Conservation (phyloP, 75 land plant species). For the Sequoiadendron giganteum region DNA sequence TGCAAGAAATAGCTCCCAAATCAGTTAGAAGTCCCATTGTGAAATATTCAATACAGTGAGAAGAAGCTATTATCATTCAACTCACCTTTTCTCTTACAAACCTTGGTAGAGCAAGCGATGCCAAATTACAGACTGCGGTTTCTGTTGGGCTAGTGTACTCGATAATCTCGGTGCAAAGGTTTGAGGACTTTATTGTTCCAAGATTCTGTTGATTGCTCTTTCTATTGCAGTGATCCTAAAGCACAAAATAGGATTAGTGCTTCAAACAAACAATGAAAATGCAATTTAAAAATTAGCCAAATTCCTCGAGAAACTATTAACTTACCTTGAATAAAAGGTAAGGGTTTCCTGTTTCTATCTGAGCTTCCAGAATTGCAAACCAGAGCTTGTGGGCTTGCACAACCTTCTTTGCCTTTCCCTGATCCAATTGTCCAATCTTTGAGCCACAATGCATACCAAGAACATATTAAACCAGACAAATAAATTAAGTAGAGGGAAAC, state of each 20-base stretch:
- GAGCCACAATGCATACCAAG: neutral
- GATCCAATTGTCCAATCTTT: neutral
- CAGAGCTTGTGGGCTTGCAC: constrained; percentile 50
- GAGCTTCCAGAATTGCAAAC: constrained; percentile 46
- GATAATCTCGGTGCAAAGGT: constrained; percentile 46
- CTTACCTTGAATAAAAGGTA: constrained; percentile 43
- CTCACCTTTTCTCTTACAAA: constrained; percentile 43
- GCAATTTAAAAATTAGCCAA: neutral
- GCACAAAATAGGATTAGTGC: neutral
- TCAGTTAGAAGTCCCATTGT: neutral
- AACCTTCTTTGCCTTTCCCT: constrained; percentile 41
- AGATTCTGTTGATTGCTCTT: constrained; percentile 53
- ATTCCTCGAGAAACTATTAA: neutral
- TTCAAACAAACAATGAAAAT: neutral
- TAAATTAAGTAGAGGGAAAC: neutral
- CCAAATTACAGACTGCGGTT: constrained; percentile 51
- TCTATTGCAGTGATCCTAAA: constrained; percentile 46
- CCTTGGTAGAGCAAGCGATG: constrained; percentile 45
- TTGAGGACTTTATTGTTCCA: constrained; percentile 49
- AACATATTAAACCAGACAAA: neutral
- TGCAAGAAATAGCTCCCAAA: neutral
- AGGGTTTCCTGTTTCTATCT: constrained; percentile 50
- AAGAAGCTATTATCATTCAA: neutral
- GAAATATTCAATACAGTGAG: neutral
- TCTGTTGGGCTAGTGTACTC: constrained; percentile 45